Conservation (phyloP, 2,329 filamentous ascomycete species). For the Ceratocystis variospora region DNA sequence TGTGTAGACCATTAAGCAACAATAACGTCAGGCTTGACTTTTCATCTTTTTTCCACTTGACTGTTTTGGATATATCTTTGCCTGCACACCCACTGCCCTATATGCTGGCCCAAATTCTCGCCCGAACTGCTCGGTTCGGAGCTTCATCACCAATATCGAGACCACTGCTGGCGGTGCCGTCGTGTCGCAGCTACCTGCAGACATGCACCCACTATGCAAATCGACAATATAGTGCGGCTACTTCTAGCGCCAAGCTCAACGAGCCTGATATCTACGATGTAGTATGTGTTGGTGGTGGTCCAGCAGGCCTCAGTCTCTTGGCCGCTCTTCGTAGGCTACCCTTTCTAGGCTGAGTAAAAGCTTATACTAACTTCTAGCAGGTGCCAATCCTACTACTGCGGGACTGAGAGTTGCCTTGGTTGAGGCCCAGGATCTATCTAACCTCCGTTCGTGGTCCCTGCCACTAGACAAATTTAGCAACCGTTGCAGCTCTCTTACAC, state of each 20-base stretch:
- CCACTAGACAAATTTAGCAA: slow-evolving; percentile 67
- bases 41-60: not conserved
- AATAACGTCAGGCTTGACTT: not conserved
- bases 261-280: slow-evolving; percentile 71
- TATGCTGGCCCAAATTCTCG: slow-evolving; percentile 10
- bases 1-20: not conserved
- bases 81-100: not conserved
- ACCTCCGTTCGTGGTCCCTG: slow-evolving; percentile 51
- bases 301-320: slow-evolving; percentile 72
- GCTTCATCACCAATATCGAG: not conserved
- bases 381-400: slow-evolving; percentile 59
- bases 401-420: slow-evolving; percentile 74
- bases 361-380: slow-evolving; percentile 31
- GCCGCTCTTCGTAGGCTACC: slow-evolving; percentile 53
- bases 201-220: not conserved
- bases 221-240: slow-evolving; percentile 7
- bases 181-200: slow-evolving; percentile 6
- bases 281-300: slow-evolving; percentile 79
- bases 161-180: not conserved
- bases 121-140: not conserved
- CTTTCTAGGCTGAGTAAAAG: not conserved
- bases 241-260: slow-evolving; percentile 25
- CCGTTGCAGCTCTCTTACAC: slow-evolving; percentile 88
- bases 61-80: not conserved
- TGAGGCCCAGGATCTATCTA: slow-evolving; percentile 73